Evolutionary conservation across 2,329 filamentous ascomycete genomes (phyloP).

Genomic region (Paecilomyces dactylethromorphus): DNA sequence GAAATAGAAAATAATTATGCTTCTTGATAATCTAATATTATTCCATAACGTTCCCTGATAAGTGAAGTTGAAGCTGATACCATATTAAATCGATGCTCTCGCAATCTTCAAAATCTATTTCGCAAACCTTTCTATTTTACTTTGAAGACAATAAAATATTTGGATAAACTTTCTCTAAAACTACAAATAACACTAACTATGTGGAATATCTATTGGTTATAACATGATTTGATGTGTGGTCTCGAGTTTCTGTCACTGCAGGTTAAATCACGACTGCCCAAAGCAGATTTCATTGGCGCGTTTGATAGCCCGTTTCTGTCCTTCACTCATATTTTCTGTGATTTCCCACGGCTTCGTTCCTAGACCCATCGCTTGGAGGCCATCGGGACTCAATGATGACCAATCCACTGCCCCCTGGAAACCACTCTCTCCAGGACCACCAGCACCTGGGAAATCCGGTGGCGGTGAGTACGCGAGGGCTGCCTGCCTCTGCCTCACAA

Average conservation of each 20-base stretch:
- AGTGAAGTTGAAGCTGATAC: no score
- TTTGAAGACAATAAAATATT: not conserved
- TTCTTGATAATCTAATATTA: no score
- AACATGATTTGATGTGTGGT: not conserved
- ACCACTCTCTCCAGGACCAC: conserved; percentile 34
- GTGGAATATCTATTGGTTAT: not conserved
- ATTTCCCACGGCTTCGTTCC: conserved; percentile 44
- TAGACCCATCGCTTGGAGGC: conserved; percentile 51
- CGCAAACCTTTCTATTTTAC: no score
- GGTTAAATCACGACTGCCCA: conserved; percentile 5
- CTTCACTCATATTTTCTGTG: conserved; percentile 40
- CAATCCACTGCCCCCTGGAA: conserved; percentile 34
- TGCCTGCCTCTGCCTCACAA: conserved; percentile 62
- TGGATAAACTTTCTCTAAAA: not conserved
- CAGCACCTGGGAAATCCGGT: conserved; percentile 62
- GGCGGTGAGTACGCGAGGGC: conserved; percentile 63
- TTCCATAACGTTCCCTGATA: no score
- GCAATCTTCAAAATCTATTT: no score
- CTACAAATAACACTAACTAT: no score
- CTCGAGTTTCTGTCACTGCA: not conserved
- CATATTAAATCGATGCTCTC: no score
- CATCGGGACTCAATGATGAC: conserved; percentile 38
- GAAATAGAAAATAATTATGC: no score
- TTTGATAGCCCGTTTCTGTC: conserved; percentile 46
- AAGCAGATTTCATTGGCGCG: conserved; percentile 52